Base-by-base conservation (phyloP, 495 filamentous ascomycete species). In the Friedmanniomyces endolithicus region DNA sequence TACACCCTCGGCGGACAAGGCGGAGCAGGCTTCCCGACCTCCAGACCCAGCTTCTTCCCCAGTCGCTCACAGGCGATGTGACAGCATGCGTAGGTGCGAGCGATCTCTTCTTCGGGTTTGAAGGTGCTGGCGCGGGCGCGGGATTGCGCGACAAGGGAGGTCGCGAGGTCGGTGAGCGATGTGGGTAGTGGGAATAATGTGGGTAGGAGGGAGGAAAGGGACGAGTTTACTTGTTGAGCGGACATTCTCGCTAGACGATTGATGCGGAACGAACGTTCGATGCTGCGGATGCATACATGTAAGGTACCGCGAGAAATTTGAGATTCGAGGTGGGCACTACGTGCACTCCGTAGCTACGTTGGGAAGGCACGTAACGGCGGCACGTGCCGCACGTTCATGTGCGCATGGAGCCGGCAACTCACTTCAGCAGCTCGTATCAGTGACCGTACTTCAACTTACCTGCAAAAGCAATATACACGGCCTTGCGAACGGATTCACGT, bases 51-150 rank as follows among this genome's bases (percentile, higher is more conserved):
- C n/a, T 77, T 65, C 61, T 83, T 84, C 62, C 88, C 89, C 47
- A 96, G 76, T 85, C 87, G 78, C 68, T 88, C 86, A 70, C 90
- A 96, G 37, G 92, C 92, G 33, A 98, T 78, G 67, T 97, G 84
- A 1, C 88, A 86, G 65, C 94, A 97, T 11, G 86, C 87, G 68
- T 92, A 95, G 11, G 81, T 77, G 7, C 90, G 79, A 17, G 85
- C 86, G 57, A 88, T 82, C 66, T 98, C 90, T 68, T 98, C 90
- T 53, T 92, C 87, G 8, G 82, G 76, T 63, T 89, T 94, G 11
- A 97, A 71, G 19, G 76, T 85, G 60, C 79, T 80, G 27, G 90
- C 88, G 27, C 81, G 84, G 64, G 78, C 82, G 8, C 88, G 81
- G 6, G 89, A 95, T 64, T 95, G 90, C 23, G 88, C 85, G 33